A percentile compares a stretch with the other conserved stretches of the same genome.
Evolutionary conservation across 2,329 filamentous ascomycete genomes (phyloP).

Genomic region (Rachicladosporium sp.): DNA sequence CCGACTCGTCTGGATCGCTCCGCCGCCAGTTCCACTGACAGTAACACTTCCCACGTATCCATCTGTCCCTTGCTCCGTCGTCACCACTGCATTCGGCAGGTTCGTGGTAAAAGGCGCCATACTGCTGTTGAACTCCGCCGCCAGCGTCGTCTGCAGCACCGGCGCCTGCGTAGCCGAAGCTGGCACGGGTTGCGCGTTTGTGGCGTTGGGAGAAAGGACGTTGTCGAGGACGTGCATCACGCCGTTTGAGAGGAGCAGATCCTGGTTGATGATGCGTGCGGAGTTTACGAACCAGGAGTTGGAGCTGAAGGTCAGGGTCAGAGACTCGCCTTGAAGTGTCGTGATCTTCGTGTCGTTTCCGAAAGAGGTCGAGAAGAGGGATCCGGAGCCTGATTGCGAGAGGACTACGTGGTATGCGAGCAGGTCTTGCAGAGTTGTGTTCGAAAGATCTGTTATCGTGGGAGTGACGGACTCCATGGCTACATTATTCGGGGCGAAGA

Average conservation of each 20-base stretch:
- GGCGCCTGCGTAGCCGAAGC: neutral
- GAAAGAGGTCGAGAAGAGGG: too few species aligned
- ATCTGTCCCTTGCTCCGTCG: too few species aligned
- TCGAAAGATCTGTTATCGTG: conserved; percentile 26
- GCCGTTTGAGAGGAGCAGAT: conserved; percentile 34
- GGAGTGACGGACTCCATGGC: conserved; percentile 46
- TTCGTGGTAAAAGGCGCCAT: too few species aligned
- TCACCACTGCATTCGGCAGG: too few species aligned
- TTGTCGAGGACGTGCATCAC: conserved; percentile 37
- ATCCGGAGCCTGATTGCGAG: too few species aligned
- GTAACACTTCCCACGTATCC: too few species aligned
- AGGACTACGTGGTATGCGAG: conserved; percentile 53
- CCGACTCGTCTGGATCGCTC: too few species aligned
- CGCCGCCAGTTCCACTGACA: too few species aligned
- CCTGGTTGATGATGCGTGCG: conserved; percentile 28
- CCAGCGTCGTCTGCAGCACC: conserved; percentile 2
- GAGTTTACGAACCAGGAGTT: conserved; percentile 31
- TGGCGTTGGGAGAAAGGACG: neutral
- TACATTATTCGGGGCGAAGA: conserved; percentile 49
- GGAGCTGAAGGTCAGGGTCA: conserved; percentile 25
- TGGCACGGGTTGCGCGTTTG: conserved; percentile 1
- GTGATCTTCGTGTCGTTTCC: too few species aligned
- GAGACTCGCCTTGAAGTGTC: too few species aligned
- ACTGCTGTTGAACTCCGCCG: too few species aligned
- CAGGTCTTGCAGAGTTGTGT: conserved; percentile 26